A percentile compares a stretch with the other conserved stretches of the same genome.
Evolutionary conservation across 805 yeast species (phyloP).

Genomic region (Cyberlindnera xylosilytica): DNA sequence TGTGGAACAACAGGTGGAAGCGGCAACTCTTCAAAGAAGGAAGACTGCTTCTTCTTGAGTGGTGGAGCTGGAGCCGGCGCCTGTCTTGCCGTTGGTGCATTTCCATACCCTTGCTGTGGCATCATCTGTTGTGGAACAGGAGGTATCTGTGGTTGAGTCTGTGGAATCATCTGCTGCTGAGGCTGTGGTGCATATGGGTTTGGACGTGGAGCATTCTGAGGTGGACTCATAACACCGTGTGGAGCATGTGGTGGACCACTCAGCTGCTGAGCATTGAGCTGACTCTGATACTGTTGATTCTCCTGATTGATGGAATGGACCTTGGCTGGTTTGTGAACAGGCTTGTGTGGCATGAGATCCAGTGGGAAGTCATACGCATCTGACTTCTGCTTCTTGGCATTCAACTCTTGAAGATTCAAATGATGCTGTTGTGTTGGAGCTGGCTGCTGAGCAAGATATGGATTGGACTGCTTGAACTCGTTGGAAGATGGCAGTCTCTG

Average conservation of each 20-base stretch:
- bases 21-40: conserved; percentile 63
- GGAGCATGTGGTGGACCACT: background rate
- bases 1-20: conserved; percentile 26
- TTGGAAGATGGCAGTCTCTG: background rate
- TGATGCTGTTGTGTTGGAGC: conserved; percentile 14
- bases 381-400: conserved; percentile 54
- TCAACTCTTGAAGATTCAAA: conserved; percentile 32
- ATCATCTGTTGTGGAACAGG: too few species aligned
- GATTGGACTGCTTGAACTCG: background rate
- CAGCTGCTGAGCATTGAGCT: conserved; percentile 2
- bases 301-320: conserved; percentile 20
- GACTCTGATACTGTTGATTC: conserved; percentile 9
- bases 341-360: conserved; percentile 43
- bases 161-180: background rate
- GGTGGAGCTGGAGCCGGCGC: conserved; percentile 9
- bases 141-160: too few species aligned
- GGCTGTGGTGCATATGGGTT: background rate
- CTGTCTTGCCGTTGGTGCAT: too few species aligned
- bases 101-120: too few species aligned
- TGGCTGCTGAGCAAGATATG: background rate
- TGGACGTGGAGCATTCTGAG: background rate
- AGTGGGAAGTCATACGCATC: conserved; percentile 78
- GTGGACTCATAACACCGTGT: background rate
- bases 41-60: conserved; percentile 32
- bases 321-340: conserved; percentile 14